phyloP scores from a whole-genome alignment of 2,329 filamentous ascomycete genomes.

The Alternaria rosae region DNA sequence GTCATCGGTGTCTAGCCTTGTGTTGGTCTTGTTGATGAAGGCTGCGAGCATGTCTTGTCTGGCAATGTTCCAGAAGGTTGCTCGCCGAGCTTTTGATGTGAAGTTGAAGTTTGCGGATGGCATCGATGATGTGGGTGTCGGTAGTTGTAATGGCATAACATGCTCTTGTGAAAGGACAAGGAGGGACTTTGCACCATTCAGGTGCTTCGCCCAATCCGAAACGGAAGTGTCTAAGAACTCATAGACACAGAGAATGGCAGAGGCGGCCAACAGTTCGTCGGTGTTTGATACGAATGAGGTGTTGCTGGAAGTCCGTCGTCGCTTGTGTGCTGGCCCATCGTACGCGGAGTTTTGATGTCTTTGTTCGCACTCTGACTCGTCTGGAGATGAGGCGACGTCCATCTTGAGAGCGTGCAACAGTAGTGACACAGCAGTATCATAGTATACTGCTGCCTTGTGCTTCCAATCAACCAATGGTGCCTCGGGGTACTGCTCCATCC shows the following conservation, averaged over 20 bases:
- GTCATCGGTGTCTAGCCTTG: conserved; percentile 68
- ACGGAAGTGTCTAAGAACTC: conserved; percentile 72
- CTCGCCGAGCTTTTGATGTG: conserved; percentile 63
- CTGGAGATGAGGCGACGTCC: conserved; percentile 39
- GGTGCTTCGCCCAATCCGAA: conserved; percentile 68
- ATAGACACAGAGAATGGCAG: conserved; percentile 71
- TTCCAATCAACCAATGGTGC: conserved; percentile 62
- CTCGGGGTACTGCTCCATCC: conserved; percentile 62
- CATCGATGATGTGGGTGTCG: conserved; percentile 47
- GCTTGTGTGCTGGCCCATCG: conserved; percentile 40
- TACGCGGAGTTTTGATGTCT: conserved; percentile 13
- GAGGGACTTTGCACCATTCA: conserved; percentile 70
- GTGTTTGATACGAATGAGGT: conserved; percentile 53
- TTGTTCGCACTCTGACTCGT: conserved; percentile 39
- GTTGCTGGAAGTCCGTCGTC: conserved; percentile 55
- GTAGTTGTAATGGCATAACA: conserved; percentile 55
- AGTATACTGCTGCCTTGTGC: conserved; percentile 67
- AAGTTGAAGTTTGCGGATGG: conserved; percentile 35
- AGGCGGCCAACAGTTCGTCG: conserved; percentile 70
- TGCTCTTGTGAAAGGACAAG: conserved; percentile 63
- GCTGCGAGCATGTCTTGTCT: conserved; percentile 71
- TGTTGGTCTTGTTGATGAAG: conserved; percentile 68
- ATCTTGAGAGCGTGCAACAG: conserved; percentile 48
- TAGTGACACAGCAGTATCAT: conserved; percentile 64
- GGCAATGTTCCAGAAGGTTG: conserved; percentile 73